A percentile compares a stretch with the other conserved stretches of the same genome.
Evolutionary conservation across 2,329 filamentous ascomycete genomes (phyloP).

Genomic region (Lasiodiplodia hormozganensis): DNA sequence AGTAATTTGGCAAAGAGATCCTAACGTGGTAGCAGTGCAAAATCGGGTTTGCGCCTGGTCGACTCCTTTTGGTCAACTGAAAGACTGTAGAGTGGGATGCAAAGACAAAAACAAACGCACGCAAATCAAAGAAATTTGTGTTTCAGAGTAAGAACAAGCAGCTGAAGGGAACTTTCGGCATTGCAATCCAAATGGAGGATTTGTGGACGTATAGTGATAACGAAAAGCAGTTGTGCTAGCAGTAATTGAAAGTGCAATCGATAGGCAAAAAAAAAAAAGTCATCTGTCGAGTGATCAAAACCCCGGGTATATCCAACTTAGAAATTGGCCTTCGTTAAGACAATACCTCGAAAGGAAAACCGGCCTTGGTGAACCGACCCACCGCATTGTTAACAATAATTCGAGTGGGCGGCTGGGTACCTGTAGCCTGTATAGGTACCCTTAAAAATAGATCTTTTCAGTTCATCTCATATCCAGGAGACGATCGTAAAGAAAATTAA

Average conservation of each 20-base stretch:
- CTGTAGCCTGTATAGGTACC: neutral
- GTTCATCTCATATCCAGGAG: no score
- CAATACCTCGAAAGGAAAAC: slow-evolving; percentile 11
- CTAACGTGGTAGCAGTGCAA: neutral
- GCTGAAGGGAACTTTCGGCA: neutral
- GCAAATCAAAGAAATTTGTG: neutral
- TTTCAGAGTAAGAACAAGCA: neutral
- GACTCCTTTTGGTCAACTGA: neutral
- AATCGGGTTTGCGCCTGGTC: neutral
- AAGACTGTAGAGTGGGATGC: neutral
- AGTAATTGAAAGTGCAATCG: neutral
- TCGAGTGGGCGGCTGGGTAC: neutral
- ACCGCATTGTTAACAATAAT: slow-evolving; percentile 10
- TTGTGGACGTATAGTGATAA: neutral
- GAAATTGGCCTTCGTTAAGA: slow-evolving; percentile 12
- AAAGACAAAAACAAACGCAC: neutral
- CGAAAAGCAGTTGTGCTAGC: neutral
- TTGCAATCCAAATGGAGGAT: neutral
- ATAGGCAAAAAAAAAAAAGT: neutral
- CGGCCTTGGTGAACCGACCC: neutral
- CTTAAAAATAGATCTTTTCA: neutral
- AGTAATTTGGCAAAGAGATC: neutral
- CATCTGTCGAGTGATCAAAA: neutral
- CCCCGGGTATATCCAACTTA: slow-evolving; percentile 20
- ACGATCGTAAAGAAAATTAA: neutral